Evolutionary conservation across 2,329 filamentous ascomycete genomes (phyloP), one percentile per base, ranked within the genome.

Genomic region (Cladophialophora bantiana): DNA sequence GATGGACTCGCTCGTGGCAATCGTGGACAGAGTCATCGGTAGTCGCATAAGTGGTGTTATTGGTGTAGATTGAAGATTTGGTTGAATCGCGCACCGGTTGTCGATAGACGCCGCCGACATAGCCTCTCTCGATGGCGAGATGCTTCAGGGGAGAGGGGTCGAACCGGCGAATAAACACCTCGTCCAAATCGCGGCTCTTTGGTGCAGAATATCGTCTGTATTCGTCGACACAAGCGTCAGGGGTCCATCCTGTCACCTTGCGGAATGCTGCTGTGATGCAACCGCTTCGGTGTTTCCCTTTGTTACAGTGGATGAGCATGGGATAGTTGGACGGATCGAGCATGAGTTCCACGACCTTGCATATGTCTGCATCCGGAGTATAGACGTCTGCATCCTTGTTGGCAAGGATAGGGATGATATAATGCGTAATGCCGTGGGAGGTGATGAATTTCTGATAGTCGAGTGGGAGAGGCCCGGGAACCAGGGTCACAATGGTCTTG

Each of bases 221-320:
- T 78, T 97, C 94, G 59, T 87, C 83, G 40, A 95, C 77, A 40
- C 91, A 86, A 15, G 82, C 80, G 1, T 84, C 77, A 1, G 88
- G 77, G 18, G 87, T 81, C 88, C 91, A 92, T 13, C 90, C 88
- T 13, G 88, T 85, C 12, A 91, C 79, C 76, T 91, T 92, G 69
- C 93, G 89, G 69, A 96, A 85, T 65, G 91, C 89, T 18, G 88
- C 94, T 57, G 94, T 86, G n/a, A 95, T 90, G 75, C 93, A 97
- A 26, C 94, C 94, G 18, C 94, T 97, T 65, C 94, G 90, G 76
- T 97, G 94, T 85, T 89, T 95, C 76, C 94, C 94, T 73, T 96
- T 94, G 76, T 97, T 97, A 84, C 94, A 97, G 78, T 97, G 94
- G 55, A 97, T 86, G 45, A 97, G 83, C 10, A 97, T 79, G 0